Conservation (phyloP, 441 rosid species). For the Erysimum cheiri region DNA sequence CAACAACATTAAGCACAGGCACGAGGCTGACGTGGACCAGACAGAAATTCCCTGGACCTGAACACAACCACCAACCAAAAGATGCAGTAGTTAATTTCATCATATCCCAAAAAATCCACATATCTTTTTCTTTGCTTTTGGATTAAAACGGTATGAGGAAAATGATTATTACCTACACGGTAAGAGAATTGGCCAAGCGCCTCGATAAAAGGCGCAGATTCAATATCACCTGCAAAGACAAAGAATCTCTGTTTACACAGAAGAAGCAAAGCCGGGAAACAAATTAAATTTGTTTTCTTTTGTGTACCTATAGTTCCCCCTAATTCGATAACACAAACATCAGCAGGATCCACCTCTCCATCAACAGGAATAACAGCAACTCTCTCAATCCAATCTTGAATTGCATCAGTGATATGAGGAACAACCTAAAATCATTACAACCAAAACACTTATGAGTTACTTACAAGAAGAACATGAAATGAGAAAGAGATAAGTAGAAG, state of each 20-base stretch:
- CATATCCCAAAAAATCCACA: slow-evolving; percentile 24
- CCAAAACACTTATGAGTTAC: background rate
- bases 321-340: slow-evolving; percentile 92
- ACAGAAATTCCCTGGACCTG: slow-evolving; percentile 91
- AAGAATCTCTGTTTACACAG: slow-evolving; percentile 31
- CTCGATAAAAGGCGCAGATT: slow-evolving; percentile 91
- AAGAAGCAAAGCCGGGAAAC: slow-evolving; percentile 26
- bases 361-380: slow-evolving; percentile 85
- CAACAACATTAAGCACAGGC: slow-evolving; percentile 92
- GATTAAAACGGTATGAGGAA: slow-evolving; percentile 22
- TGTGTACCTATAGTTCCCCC: slow-evolving; percentile 94
- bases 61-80: slow-evolving; percentile 43
- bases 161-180: slow-evolving; percentile 68
- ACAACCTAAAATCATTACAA: slow-evolving; percentile 63
- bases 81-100: slow-evolving; percentile 27
- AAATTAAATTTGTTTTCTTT: background rate
- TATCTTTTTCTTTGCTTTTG: slow-evolving; percentile 16
- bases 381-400: slow-evolving; percentile 93
- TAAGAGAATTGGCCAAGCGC: slow-evolving; percentile 94
- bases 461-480: slow-evolving; percentile 18
- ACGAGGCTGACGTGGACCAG: slow-evolving; percentile 97
- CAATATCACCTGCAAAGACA: slow-evolving; percentile 78
- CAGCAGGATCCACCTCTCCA: slow-evolving; percentile 77
- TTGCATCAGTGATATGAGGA: slow-evolving; percentile 94
- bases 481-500: slow-evolving; percentile 5